Base-by-base conservation (phyloP, 1,284 basidiomycete genomes). In the Ustilago tritici region DNA sequence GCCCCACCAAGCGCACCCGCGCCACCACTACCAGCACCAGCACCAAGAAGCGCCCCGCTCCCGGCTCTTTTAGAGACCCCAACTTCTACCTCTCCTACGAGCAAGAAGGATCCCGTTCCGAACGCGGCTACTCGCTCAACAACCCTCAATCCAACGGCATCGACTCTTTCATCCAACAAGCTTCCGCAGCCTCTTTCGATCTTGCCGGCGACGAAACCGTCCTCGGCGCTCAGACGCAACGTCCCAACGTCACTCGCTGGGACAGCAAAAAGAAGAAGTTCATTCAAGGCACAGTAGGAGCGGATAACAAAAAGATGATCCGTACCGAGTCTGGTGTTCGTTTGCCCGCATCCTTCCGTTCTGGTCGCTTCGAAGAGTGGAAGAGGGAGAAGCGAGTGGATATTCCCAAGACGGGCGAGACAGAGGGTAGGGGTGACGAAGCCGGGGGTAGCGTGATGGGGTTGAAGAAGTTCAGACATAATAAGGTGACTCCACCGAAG, bases 211-310 rank as follows among this genome's bases (percentile, higher is more conserved):
- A 86, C 65, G 96, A 98, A 79, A 91, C 89, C 3, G 75, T 76
- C 1, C 65, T 84, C 4, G 84, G 82, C 36, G 75, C 78, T 10
- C 76, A 81, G 36, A 57, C 69, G 2, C 47, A 87, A 87, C 17
- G 88, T 23, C 65, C 84, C 58, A 89, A 89, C 35, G 89, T 90
- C 14, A 89, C 90, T 66, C 91, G 88, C 36, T 99, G 97, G 97
- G 95, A 98, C 87, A 92, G 93, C 81, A 98, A 96, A 88, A 96
- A 95, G 88, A 98, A 98, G 87, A 95, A 93, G 82, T 98, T 98
- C 79, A 89, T 97, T 47, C 91, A 92, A 79, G 95, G 94, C 8
- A 91, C 92, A 47, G 89, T 89, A 36, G 95, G 95, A 5, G 91
- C 93, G 4, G 95, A 98, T 86, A 98, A 98, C 86, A 90, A 96